Conservation (phyloP, 2,329 filamentous ascomycete species). For the Plenodomus lindquistii region DNA sequence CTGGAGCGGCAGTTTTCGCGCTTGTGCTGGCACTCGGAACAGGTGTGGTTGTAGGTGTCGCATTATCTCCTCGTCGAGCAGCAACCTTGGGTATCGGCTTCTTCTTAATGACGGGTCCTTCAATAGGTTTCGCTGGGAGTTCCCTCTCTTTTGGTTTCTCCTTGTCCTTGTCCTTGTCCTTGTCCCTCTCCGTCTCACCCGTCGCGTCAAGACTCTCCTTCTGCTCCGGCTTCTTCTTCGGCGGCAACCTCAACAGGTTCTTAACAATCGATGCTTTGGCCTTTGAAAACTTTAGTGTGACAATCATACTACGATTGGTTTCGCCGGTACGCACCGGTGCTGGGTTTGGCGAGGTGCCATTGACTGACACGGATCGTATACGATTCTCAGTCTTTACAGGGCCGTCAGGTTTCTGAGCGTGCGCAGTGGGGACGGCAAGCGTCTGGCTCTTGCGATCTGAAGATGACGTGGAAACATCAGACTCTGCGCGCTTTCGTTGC, state of each 20-base stretch:
- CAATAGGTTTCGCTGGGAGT: neutral
- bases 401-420: slow-evolving; percentile 22
- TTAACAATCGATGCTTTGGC: slow-evolving; percentile 54
- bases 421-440: slow-evolving; percentile 24
- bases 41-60: slow-evolving; percentile 15
- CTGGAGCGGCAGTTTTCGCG: slow-evolving; percentile 12
- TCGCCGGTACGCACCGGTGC: slow-evolving; percentile 15
- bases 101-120: slow-evolving; percentile 25
- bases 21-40: slow-evolving; percentile 3
- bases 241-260: slow-evolving; percentile 37
- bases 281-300: slow-evolving; percentile 58
- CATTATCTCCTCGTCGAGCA: slow-evolving; percentile 26
- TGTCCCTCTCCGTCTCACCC: slow-evolving; percentile 33
- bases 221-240: slow-evolving; percentile 29
- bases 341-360: slow-evolving; percentile 29
- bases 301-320: slow-evolving; percentile 41
- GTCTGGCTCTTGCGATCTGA: slow-evolving; percentile 36
- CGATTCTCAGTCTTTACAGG: slow-evolving; percentile 25
- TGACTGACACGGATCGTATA: slow-evolving; percentile 30
- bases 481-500: slow-evolving; percentile 40
- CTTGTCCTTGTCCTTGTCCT: slow-evolving; percentile 22
- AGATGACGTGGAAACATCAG: slow-evolving; percentile 40
- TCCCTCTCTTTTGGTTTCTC: slow-evolving; percentile 23
- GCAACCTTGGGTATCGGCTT: slow-evolving; percentile 34
- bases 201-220: slow-evolving; percentile 32